These are phyloP conservation scores for Pisolithus tinctorius DNA, from an alignment of 768 basidiomycete genomes.

Conservation along the genomic window DNA sequence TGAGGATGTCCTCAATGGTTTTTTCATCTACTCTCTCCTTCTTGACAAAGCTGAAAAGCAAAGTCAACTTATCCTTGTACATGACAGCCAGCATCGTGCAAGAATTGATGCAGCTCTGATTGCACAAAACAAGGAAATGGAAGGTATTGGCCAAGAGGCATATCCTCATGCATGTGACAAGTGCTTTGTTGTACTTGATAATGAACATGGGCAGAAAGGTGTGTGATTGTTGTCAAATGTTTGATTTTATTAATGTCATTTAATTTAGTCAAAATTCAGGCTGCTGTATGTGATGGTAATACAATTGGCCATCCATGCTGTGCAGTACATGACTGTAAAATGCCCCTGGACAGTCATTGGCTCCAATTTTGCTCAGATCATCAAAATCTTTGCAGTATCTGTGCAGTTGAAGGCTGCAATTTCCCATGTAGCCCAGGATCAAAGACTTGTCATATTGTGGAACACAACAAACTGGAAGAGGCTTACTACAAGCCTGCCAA, in stretches of 20 bases:
- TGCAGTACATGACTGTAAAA: constrained; percentile 21
- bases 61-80: no score
- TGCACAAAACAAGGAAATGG: constrained; percentile 4
- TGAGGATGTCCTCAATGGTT: no score
- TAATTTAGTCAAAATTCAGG: not conserved
- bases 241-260: not conserved
- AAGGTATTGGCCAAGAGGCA: constrained; percentile 6
- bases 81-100: no score
- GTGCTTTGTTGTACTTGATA: constrained; percentile 4
- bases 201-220: not conserved
- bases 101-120: not conserved
- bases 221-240: not conserved
- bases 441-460: constrained; percentile 14
- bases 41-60: no score
- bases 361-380: constrained; percentile 21
- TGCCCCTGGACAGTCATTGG: constrained; percentile 9
- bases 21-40: no score
- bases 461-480: constrained; percentile 19
- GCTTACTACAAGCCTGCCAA: constrained; percentile 13
- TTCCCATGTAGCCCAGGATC: constrained; percentile 2
- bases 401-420: constrained; percentile 8
- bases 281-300: constrained; percentile 13
- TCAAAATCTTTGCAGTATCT: constrained; percentile 10
- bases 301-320: constrained; percentile 26
- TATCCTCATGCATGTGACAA: constrained; percentile 8